These are phyloP conservation scores for Tulasnella sp. DNA, from an alignment of 768 basidiomycete species.

Conservation along the genomic window DNA sequence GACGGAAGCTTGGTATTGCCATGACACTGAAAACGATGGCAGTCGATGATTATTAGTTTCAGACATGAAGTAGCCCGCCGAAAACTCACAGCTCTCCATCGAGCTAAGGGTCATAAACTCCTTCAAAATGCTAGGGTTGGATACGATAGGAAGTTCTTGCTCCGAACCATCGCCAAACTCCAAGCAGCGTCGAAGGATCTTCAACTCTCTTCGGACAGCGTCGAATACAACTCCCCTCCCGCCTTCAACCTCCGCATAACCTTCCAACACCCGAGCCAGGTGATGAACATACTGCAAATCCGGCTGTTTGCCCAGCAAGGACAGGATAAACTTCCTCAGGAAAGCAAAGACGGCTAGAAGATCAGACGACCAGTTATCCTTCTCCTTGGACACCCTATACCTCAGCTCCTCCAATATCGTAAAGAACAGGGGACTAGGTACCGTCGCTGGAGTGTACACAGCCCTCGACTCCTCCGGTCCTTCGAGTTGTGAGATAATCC, in stretches of 20 bases:
- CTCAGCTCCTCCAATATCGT: slow-evolving; percentile 69
- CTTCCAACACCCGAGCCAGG: background rate
- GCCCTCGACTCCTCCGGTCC: background rate
- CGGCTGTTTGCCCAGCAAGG: slow-evolving; percentile 48
- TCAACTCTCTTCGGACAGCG: background rate
- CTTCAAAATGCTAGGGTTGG: background rate
- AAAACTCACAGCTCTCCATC: background rate
- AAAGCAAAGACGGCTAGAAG: slow-evolving; percentile 56
- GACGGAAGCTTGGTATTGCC: background rate
- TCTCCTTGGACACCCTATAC: slow-evolving; percentile 44
- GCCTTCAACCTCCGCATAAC: background rate
- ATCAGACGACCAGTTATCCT: slow-evolving; percentile 41
- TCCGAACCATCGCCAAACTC: background rate
- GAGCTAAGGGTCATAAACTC: background rate
- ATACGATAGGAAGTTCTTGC: background rate
- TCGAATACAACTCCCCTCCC: background rate
- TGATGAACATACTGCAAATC: slow-evolving; percentile 35
- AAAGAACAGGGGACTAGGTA: slow-evolving; percentile 67
- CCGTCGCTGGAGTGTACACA: slow-evolving; percentile 17
- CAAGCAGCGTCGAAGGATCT: background rate
- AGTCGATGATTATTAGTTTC: background rate
- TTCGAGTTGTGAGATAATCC: background rate
- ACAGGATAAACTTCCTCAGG: slow-evolving; percentile 53
- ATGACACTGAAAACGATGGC: background rate
- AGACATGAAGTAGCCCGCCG: background rate